Conservation (phyloP, 257 asterid species). For the Solanum pinnatisectum region DNA sequence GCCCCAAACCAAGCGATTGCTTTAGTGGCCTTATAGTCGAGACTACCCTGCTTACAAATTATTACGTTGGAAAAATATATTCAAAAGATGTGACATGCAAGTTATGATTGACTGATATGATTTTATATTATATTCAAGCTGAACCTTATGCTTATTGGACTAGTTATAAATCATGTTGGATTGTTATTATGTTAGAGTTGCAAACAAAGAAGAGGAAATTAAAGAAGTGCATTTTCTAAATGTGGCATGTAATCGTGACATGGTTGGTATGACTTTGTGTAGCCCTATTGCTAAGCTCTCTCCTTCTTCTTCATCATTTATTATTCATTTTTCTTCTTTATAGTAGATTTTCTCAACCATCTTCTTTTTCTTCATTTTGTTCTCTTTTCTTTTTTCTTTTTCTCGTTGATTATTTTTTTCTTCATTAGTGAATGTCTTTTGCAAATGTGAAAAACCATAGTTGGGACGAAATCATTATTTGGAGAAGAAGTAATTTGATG, state of each 20-base stretch:
- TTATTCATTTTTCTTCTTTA: too few relatives aligned
- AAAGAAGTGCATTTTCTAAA: background rate
- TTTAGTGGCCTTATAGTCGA: too few relatives aligned
- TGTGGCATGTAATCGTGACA: background rate
- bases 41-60: background rate
- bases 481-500: background rate
- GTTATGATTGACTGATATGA: background rate
- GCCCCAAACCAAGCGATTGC: too few relatives aligned
- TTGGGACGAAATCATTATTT: background rate
- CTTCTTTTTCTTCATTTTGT: too few relatives aligned
- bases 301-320: background rate
- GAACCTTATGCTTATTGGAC: background rate
- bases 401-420: background rate
- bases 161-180: background rate
- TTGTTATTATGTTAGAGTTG: background rate
- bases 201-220: too few relatives aligned
- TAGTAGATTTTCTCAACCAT: background rate
- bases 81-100: background rate
- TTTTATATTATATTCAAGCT: background rate
- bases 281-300: too few relatives aligned
- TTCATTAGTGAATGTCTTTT: background rate
- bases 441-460: background rate
- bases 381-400: too few relatives aligned
- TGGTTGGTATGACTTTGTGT: accelerated
- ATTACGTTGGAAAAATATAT: background rate